A percentile compares a stretch with the other conserved stretches of the same genome.
Evolutionary conservation across 2,329 filamentous ascomycete species (phyloP).

Genomic region (Apiospora arundinis): DNA sequence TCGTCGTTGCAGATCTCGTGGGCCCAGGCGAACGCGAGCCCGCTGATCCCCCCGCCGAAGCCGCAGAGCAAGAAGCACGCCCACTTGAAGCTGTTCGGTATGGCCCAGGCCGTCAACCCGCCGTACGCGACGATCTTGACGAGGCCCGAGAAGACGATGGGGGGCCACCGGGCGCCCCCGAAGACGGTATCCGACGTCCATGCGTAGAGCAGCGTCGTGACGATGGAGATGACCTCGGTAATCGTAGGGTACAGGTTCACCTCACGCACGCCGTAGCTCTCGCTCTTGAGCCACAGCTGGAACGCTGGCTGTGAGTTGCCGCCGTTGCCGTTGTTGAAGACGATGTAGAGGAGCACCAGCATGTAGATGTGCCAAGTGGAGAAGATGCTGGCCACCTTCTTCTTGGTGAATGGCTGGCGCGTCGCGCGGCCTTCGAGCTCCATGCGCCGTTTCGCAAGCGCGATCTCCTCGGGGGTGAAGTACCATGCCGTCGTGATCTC

Average conservation of each 20-base stretch:
- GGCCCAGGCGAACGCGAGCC: conserved; percentile 55
- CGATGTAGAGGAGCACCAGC: conserved; percentile 64
- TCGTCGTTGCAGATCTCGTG: conserved; percentile 57
- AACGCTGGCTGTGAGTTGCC: conserved; percentile 61
- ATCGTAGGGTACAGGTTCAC: conserved; percentile 64
- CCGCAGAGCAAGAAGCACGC: conserved; percentile 63
- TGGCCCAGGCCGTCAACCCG: conserved; percentile 50
- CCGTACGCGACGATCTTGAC: conserved; percentile 49
- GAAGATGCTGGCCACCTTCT: conserved; percentile 66
- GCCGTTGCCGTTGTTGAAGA: conserved; percentile 66
- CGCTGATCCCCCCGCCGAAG: conserved; percentile 56
- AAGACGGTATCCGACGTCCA: conserved; percentile 70
- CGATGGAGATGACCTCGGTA: conserved; percentile 57
- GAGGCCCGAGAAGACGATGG: conserved; percentile 62
- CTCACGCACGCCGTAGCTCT: conserved; percentile 46
- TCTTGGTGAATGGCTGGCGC: conserved; percentile 45
- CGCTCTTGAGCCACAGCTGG: conserved; percentile 52
- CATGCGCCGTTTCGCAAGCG: conserved; percentile 48
- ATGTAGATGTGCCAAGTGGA: conserved; percentile 69
- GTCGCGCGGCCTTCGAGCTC: conserved; percentile 52
- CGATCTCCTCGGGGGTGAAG: conserved; percentile 45
- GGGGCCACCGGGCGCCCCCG: conserved; percentile 66
- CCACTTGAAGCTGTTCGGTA: conserved; percentile 66
- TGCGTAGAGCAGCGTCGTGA: conserved; percentile 67
- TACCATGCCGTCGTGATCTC: conserved; percentile 48